phyloP scores from a whole-genome alignment of 2,329 filamentous ascomycete species.

The Dothidotthia symphoricarpi region DNA sequence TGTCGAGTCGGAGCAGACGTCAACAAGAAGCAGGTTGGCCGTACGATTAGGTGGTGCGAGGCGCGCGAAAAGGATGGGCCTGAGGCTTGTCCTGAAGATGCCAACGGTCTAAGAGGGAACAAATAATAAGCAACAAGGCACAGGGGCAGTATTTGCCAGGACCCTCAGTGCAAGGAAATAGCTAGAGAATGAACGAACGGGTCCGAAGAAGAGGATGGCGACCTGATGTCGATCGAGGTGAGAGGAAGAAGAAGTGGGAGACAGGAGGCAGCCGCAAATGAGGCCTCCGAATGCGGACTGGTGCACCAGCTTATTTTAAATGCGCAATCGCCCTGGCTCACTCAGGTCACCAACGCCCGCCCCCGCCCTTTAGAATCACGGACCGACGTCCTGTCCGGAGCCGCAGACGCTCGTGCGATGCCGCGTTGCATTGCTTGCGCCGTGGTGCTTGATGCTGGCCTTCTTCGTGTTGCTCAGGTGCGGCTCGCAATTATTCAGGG shows the following conservation, averaged over 20 bases:
- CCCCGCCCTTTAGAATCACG: slow-evolving; percentile 13
- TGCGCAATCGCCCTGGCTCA: slow-evolving; percentile 25
- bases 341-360: slow-evolving; percentile 15
- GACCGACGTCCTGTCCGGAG: slow-evolving; percentile 6
- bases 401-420: slow-evolving; percentile 20
- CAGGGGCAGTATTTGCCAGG: slow-evolving; percentile 32
- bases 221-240: slow-evolving; percentile 24
- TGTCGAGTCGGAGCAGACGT: slow-evolving; percentile 15
- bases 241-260: slow-evolving; percentile 31
- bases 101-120: slow-evolving; percentile 40
- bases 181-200: slow-evolving; percentile 39
- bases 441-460: slow-evolving; percentile 7
- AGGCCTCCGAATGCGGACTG: slow-evolving; percentile 26
- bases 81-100: slow-evolving; percentile 34
- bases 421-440: slow-evolving; percentile 25
- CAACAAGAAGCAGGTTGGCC: slow-evolving; percentile 17
- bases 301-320: slow-evolving; percentile 31
- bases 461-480: slow-evolving; percentile 3
- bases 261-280: slow-evolving; percentile 41
- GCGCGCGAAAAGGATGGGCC: slow-evolving; percentile 23
- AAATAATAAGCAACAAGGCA: slow-evolving; percentile 42
- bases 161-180: slow-evolving; percentile 35
- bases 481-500: slow-evolving; percentile 6
- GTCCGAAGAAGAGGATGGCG: slow-evolving; percentile 34
- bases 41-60: slow-evolving; percentile 25